Percentiles rank a stretch among this genome's conserved stretches.
Evolutionary conservation across 371 early-diverging fungal species (phyloP).

Genomic region (Actinomucor elegans): DNA sequence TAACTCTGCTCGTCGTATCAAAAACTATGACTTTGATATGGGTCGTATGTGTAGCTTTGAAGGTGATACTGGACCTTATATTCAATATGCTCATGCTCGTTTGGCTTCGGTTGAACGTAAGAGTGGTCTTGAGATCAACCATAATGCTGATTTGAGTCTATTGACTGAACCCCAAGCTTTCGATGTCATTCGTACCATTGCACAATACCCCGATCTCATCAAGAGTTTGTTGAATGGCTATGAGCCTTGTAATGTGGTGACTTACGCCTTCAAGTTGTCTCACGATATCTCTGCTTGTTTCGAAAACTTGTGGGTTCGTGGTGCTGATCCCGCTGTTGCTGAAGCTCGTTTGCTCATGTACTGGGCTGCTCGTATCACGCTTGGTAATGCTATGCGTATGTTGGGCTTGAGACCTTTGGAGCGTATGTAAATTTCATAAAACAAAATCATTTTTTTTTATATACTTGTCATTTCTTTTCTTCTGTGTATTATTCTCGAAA

Average conservation of each 20-base stretch:
- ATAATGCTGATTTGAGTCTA: conserved; percentile 60
- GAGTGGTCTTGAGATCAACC: conserved; percentile 57
- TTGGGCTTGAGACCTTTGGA: conserved; percentile 82
- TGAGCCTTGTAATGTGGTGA: conserved; percentile 95
- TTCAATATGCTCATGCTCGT: conserved; percentile 98
- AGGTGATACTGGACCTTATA: conserved; percentile 99
- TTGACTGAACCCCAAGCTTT: conserved; percentile 75
- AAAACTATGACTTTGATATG: conserved; percentile 98
- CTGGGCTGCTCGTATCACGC: conserved; percentile 72
- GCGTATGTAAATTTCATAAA: conserved; percentile 71
- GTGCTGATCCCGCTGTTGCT: conserved; percentile 79
- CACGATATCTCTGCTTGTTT: conserved; percentile 85
- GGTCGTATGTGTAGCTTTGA: conserved; percentile 95
- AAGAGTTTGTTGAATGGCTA: conserved; percentile 57
- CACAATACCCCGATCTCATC: conserved; percentile 93
- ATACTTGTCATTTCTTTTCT: conserved; percentile 1
- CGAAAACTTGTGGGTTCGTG: conserved; percentile 84
- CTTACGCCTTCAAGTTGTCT: conserved; percentile 88
- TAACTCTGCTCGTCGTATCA: conserved; percentile 93
- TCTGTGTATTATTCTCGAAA: conserved; percentile 1
- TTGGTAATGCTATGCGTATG: conserved; percentile 84
- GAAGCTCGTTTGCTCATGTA: conserved; percentile 77
- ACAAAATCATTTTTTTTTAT: neutral
- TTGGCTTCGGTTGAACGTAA: conserved; percentile 93
- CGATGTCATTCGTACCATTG: conserved; percentile 78